These are phyloP conservation scores for Suhomyces sp. DNA, from an alignment of 805 yeast genomes.

Conservation along the genomic window DNA sequence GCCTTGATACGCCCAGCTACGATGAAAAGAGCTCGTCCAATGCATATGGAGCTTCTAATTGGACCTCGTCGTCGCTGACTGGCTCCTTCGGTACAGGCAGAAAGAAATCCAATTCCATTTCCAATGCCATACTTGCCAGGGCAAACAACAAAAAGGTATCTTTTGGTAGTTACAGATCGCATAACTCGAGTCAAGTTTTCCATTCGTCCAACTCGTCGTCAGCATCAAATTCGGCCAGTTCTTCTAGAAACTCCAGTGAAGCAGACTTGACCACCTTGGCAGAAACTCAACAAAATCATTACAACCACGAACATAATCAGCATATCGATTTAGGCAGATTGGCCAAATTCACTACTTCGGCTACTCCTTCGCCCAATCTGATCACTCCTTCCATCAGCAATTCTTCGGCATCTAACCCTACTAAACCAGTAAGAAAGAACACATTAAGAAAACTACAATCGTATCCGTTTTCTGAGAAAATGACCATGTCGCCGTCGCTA, in stretches of 20 bases:
- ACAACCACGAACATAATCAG: neutral
- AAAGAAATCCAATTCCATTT: slow-evolving; percentile 20
- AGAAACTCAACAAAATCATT: neutral
- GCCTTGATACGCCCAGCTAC: neutral
- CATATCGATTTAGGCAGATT: neutral
- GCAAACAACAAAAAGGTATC: slow-evolving; percentile 18
- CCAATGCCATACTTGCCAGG: slow-evolving; percentile 24
- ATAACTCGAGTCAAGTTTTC: slow-evolving; percentile 7
- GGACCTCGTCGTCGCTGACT: neutral
- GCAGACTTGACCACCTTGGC: slow-evolving; percentile 10
- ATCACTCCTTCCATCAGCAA: slow-evolving; percentile 4
- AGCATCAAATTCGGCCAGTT: slow-evolving; percentile 7
- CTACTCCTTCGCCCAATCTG: slow-evolving; percentile 8
- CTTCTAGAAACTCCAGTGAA: slow-evolving; percentile 13
- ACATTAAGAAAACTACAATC: slow-evolving; percentile 12
- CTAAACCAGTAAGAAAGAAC: slow-evolving; percentile 15
- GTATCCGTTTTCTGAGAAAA: slow-evolving; percentile 11
- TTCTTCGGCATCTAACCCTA: slow-evolving; percentile 6
- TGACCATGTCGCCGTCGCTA: slow-evolving; percentile 9
- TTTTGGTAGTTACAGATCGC: slow-evolving; percentile 13
- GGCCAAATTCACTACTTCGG: slow-evolving; percentile 6
- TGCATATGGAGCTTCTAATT: neutral
- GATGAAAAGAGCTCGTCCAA: neutral
- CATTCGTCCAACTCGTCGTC: slow-evolving; percentile 10
- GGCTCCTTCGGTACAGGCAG: slow-evolving; percentile 3